These are phyloP conservation scores for Magnaporthales sp. DNA, from an alignment of 2,329 filamentous ascomycete genomes.

Conservation along the genomic window DNA sequence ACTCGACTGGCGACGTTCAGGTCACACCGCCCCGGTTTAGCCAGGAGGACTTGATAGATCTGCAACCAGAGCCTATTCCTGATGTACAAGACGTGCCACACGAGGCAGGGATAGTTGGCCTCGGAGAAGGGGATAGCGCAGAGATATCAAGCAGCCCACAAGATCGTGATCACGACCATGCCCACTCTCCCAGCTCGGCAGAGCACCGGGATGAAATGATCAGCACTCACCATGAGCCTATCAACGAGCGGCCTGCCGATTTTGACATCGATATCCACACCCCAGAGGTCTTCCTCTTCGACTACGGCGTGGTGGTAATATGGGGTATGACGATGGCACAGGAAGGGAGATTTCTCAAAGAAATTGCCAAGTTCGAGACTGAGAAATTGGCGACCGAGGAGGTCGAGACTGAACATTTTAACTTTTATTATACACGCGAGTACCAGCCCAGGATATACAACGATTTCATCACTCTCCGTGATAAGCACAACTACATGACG, in stretches of 20 bases:
- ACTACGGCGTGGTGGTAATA: conserved; percentile 95
- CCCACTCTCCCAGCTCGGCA: neutral
- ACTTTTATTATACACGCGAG: conserved; percentile 97
- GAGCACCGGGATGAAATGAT: neutral
- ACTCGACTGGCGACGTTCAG: conserved; percentile 67
- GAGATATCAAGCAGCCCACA: neutral
- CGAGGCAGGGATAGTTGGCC: conserved; percentile 18
- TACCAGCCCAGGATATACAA: conserved; percentile 99
- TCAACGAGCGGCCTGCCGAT: conserved; percentile 37
- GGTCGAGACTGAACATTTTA: conserved; percentile 94
- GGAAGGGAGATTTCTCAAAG: conserved; percentile 84
- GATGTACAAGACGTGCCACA: neutral
- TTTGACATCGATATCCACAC: conserved; percentile 86
- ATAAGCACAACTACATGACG: conserved; percentile 96
- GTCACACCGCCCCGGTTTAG: conserved; percentile 42
- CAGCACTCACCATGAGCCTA: conserved; percentile 5
- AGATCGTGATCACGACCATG: neutral
- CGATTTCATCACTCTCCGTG: conserved; percentile 91
- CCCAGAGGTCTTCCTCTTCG: conserved; percentile 91
- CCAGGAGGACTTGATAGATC: conserved; percentile 55
- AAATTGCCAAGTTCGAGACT: conserved; percentile 87
- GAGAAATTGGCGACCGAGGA: conserved; percentile 85
- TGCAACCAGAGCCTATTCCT: conserved; percentile 23
- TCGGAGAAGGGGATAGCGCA: conserved; percentile 7
- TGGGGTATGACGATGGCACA: conserved; percentile 95